These are phyloP conservation scores for Rhodotorula toruloides DNA, from an alignment of 768 basidiomycete genomes.

Conservation along the genomic window DNA sequence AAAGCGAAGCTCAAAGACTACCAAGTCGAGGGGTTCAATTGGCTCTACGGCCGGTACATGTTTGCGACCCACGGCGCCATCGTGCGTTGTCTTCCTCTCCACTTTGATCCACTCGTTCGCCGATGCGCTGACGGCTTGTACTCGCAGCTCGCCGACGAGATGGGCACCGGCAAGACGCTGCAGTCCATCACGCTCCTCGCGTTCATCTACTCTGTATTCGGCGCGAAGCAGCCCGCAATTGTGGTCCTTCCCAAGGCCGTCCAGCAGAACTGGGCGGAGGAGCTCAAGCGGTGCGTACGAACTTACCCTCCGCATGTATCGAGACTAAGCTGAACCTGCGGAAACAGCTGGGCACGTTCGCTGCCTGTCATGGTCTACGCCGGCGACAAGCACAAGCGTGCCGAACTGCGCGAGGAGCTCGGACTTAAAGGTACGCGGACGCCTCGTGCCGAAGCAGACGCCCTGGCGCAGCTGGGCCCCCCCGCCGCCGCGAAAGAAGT, in stretches of 20 bases:
- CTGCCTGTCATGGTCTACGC: slow-evolving; percentile 85
- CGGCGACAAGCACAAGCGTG: slow-evolving; percentile 73
- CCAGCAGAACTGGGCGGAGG: slow-evolving; percentile 47
- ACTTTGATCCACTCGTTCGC: neutral
- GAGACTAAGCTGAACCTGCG: neutral
- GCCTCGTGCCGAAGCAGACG: too few relatives aligned
- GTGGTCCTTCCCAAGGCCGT: slow-evolving; percentile 91
- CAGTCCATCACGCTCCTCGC: slow-evolving; percentile 94
- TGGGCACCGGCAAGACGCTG: slow-evolving; percentile 61
- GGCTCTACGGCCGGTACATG: slow-evolving; percentile 50
- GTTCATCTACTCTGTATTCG: slow-evolving; percentile 75
- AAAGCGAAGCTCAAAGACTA: slow-evolving; percentile 66
- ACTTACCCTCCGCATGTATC: neutral
- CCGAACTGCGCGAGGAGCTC: slow-evolving; percentile 70
- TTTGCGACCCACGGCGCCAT: slow-evolving; percentile 22
- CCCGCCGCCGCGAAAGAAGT: too few relatives aligned
- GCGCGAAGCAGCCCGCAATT: slow-evolving; percentile 48
- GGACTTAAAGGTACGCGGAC: too few relatives aligned
- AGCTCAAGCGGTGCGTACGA: slow-evolving; percentile 49
- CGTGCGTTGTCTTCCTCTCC: neutral
- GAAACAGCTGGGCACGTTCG: slow-evolving; percentile 10
- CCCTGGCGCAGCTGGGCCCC: too few relatives aligned
- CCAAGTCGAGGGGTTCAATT: slow-evolving; percentile 88
- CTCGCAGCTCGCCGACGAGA: slow-evolving; percentile 43
- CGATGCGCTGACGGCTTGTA: neutral